Evolutionary conservation across 257 asterid genomes (phyloP), one percentile per base, ranked within the genome.

Genomic region (Solanum sitiens): DNA sequence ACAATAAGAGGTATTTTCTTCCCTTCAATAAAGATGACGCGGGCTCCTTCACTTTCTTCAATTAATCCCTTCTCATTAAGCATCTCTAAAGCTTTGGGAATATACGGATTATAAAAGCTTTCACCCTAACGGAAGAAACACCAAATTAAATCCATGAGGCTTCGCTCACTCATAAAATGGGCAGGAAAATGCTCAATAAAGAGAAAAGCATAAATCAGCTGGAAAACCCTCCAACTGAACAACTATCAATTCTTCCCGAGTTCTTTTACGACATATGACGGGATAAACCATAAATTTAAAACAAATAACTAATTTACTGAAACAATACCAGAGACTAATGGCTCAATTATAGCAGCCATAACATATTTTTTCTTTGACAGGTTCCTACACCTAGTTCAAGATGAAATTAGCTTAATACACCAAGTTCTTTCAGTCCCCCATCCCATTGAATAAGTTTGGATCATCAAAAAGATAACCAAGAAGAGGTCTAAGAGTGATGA

Each of bases 31-130:
- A 89, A 95, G 91, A 97, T 97, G 84, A 95, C 98, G 50, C 96
- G 97, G 37, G 99, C 99, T 16, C 99, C 99, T 90, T 97, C 93
- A 87, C 98, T 95, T 88, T 95, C 98, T 92, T 92, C 95, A 88
- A 95, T 93, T 86, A 95, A 92, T 75, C 97, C 98, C 90, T 93
- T 83, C 82, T 92, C 53, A 87, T 84, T 91, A 92, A 97, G 91
- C 87, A 94, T 86, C 86, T 94, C 93, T 21, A 97, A 85, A 68
- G 86, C 96, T 83, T 90, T 85, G 25, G 99, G 95, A 86, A 97
- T 97, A 88, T 88, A 93, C 0, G 98, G 98, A 87, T 94, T 97
- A 89, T 97, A 95, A 89, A 95, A 97, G 96, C 99, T 97, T 91
- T 97, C 98, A 8, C 99, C 99, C 98, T 97, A 91, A 82, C 33